These are phyloP conservation scores for Trichoderma asperelloides DNA, from an alignment of 495 filamentous ascomycete genomes.

Conservation along the genomic window DNA sequence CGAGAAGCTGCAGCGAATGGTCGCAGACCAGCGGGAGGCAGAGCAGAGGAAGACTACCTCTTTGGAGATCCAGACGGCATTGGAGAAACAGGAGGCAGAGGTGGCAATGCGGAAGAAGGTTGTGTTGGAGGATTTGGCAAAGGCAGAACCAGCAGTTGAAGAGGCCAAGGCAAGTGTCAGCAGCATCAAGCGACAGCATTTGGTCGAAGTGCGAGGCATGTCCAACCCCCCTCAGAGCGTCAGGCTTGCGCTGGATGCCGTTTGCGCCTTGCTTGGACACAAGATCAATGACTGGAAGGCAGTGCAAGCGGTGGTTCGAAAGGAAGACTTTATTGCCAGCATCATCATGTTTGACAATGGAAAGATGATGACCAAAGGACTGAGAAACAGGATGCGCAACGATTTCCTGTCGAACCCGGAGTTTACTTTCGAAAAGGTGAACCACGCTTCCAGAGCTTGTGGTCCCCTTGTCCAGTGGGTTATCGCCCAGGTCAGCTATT, in stretches of 20 bases:
- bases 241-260: slow-evolving; percentile 84
- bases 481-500: slow-evolving; percentile 92
- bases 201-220: slow-evolving; percentile 98
- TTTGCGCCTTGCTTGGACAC: slow-evolving; percentile 89
- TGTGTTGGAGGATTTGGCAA: slow-evolving; percentile 79
- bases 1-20: slow-evolving; percentile 93
- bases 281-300: slow-evolving; percentile 84
- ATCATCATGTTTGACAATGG: slow-evolving; percentile 98
- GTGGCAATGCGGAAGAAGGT: slow-evolving; percentile 76
- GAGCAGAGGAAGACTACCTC: slow-evolving; percentile 84
- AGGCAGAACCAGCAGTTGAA: slow-evolving; percentile 83
- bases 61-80: slow-evolving; percentile 73
- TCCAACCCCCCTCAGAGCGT: slow-evolving; percentile 81
- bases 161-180: slow-evolving; percentile 92
- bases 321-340: slow-evolving; percentile 94
- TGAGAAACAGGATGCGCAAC: slow-evolving; percentile 81
- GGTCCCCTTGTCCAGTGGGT: slow-evolving; percentile 97
- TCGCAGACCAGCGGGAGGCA: slow-evolving; percentile 91
- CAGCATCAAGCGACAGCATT: slow-evolving; percentile 93
- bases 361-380: slow-evolving; percentile 77
- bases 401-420: slow-evolving; percentile 87
- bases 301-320: slow-evolving; percentile 76
- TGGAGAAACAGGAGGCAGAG: slow-evolving; percentile 85
- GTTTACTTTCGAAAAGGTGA: slow-evolving; percentile 92
- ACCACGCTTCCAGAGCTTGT: slow-evolving; percentile 91